A percentile compares a stretch with the other conserved stretches of the same genome.
Evolutionary conservation across 345 rosid species (phyloP).

Genomic region (Hibiscus mutabilis): DNA sequence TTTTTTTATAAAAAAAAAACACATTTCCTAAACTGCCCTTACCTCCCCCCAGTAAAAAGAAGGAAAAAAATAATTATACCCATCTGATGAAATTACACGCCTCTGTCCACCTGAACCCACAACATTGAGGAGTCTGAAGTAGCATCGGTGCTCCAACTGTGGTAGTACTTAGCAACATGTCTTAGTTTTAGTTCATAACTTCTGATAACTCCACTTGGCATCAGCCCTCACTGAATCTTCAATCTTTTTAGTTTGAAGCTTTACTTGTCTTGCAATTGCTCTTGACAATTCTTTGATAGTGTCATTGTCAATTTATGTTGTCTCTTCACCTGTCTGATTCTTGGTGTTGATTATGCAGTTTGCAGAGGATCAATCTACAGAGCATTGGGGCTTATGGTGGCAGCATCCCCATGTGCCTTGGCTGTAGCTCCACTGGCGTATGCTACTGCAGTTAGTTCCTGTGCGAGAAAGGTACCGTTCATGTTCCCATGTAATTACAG

Average conservation of each 20-base stretch:
- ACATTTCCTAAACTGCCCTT: background rate
- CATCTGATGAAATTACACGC: background rate
- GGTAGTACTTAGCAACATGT: background rate
- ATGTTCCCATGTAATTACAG: background rate
- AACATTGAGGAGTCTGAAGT: background rate
- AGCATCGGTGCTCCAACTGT: background rate
- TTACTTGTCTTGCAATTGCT: background rate
- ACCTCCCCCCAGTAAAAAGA: background rate
- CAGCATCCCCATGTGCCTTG: conserved; percentile 95
- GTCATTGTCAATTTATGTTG: background rate
- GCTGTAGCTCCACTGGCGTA: conserved; percentile 99
- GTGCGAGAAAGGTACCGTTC: conserved; percentile 73
- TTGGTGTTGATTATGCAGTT: conserved; percentile 34
- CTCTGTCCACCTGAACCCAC: background rate
- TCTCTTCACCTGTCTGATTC: conserved; percentile 6
- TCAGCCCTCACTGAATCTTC: background rate
- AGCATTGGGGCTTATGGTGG: conserved; percentile 94
- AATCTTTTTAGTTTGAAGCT: conserved; percentile 3
- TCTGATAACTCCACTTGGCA: background rate
- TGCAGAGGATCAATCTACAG: conserved; percentile 95
- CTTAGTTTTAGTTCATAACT: conserved; percentile 5
- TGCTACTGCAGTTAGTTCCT: conserved; percentile 91
- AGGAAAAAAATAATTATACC: background rate
- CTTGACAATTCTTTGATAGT: conserved; percentile 3
- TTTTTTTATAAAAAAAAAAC: background rate